A percentile compares a stretch with the other conserved stretches of the same genome.
These are phyloP conservation scores for Brassica hybrid DNA, from an alignment of 441 rosid genomes.

Conservation along the genomic window DNA sequence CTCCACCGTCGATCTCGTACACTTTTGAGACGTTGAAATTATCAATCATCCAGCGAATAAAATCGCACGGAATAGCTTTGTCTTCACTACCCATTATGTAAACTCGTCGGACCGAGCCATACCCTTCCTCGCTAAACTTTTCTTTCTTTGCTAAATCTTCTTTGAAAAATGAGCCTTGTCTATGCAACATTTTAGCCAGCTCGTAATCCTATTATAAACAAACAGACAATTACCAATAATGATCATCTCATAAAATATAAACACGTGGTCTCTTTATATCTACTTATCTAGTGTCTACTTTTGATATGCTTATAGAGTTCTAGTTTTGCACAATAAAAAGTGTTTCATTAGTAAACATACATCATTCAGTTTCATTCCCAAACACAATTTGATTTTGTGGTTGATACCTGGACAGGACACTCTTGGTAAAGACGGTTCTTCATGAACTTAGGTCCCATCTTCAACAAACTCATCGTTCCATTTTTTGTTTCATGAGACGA, in stretches of 20 bases:
- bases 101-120: constrained; percentile 44
- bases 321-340: not conserved
- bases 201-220: constrained; percentile 38
- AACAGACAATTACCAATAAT: not conserved
- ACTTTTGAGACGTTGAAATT: constrained; percentile 41
- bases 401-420: constrained; percentile 30
- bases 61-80: constrained; percentile 41
- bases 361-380: not conserved
- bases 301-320: not conserved
- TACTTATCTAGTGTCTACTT: not conserved
- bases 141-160: constrained; percentile 37
- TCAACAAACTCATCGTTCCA: constrained; percentile 35
- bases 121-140: constrained; percentile 34
- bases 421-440: constrained; percentile 39
- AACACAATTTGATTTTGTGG: not conserved
- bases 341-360: not conserved
- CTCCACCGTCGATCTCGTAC: constrained; percentile 40
- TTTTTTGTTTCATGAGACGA: constrained; percentile 34
- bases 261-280: not conserved
- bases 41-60: constrained; percentile 44
- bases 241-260: not conserved
- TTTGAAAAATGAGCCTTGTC: constrained; percentile 41
- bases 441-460: constrained; percentile 45
- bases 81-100: constrained; percentile 42
- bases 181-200: constrained; percentile 37